Conservation (phyloP, 2,329 filamentous ascomycete species). For the Neonectria hederae region DNA sequence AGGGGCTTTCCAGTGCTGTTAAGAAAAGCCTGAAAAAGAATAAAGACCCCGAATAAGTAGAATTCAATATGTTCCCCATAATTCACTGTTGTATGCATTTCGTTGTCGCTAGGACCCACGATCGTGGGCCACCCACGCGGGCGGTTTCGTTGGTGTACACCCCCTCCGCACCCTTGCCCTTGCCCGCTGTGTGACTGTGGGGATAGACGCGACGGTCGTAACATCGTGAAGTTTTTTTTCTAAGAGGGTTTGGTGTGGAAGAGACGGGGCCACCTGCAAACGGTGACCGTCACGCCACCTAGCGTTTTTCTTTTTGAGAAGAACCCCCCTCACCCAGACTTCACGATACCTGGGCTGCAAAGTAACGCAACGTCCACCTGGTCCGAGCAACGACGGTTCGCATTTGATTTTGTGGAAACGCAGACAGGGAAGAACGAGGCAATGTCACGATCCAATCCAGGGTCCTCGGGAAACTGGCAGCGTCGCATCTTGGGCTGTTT, state of each 20-base stretch:
- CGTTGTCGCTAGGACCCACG: constrained; percentile 9
- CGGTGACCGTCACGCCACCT: constrained; percentile 16
- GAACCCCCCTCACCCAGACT: neutral
- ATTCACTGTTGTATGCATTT: neutral
- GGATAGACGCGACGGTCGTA: constrained; percentile 27
- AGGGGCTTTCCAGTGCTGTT: neutral
- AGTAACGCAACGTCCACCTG: neutral
- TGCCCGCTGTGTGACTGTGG: neutral
- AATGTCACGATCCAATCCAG: neutral
- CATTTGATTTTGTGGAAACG: neutral
- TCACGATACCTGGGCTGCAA: neutral
- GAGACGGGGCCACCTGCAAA: constrained; percentile 6
- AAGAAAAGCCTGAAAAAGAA: neutral
- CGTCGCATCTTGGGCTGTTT: neutral
- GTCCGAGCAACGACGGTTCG: neutral
- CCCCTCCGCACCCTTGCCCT: constrained; percentile 8
- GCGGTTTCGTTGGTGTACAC: constrained; percentile 14
- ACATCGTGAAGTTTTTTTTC: constrained; percentile 28
- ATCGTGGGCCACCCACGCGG: constrained; percentile 15
- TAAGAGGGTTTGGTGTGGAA: neutral
- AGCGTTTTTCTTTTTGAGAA: neutral
- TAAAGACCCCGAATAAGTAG: neutral
- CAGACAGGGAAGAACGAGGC: neutral
- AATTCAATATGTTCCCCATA: neutral
- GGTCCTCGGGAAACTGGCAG: neutral